phyloP scores from a whole-genome alignment of 495 filamentous ascomycete species.

The Lepraria neglecta region DNA sequence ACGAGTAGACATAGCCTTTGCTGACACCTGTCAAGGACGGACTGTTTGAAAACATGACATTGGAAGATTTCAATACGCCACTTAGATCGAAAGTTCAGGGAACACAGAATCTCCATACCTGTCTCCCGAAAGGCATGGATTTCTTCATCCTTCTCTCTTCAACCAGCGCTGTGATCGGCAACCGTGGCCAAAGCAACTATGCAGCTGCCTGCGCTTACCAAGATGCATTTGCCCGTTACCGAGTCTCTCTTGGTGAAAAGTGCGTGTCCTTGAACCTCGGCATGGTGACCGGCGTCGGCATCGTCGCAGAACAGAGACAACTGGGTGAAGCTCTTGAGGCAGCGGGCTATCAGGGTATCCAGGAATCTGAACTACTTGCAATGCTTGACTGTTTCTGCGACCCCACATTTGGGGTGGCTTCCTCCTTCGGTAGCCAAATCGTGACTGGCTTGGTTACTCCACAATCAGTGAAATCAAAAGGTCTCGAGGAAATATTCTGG shows the following conservation, averaged over 20 bases:
- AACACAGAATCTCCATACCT: constrained; percentile 43
- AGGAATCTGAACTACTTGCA: background rate
- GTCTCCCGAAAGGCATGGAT: constrained; percentile 16
- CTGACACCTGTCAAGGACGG: constrained; percentile 35
- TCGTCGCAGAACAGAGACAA: constrained; percentile 18
- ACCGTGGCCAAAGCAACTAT: constrained; percentile 43
- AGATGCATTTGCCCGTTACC: constrained; percentile 44
- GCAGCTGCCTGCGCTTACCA: constrained; percentile 38
- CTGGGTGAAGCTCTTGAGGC: background rate
- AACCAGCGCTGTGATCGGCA: constrained; percentile 33
- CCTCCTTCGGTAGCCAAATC: background rate
- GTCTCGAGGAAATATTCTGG: background rate
- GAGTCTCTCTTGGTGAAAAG: constrained; percentile 22
- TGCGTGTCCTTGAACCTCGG: constrained; percentile 30
- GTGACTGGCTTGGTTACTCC: background rate
- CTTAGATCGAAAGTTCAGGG: constrained; percentile 43
- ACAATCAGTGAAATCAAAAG: background rate
- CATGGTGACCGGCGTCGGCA: constrained; percentile 26
- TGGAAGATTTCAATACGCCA: constrained; percentile 35
- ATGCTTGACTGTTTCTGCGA: constrained; percentile 2
- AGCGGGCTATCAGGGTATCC: background rate
- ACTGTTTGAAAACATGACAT: constrained; percentile 39
- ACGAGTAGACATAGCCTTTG: no score
- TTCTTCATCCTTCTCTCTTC: constrained; percentile 49
- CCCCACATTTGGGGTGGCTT: background rate